phyloP scores from a whole-genome alignment of 179 eudicot species.

The Silene vulgaris region DNA sequence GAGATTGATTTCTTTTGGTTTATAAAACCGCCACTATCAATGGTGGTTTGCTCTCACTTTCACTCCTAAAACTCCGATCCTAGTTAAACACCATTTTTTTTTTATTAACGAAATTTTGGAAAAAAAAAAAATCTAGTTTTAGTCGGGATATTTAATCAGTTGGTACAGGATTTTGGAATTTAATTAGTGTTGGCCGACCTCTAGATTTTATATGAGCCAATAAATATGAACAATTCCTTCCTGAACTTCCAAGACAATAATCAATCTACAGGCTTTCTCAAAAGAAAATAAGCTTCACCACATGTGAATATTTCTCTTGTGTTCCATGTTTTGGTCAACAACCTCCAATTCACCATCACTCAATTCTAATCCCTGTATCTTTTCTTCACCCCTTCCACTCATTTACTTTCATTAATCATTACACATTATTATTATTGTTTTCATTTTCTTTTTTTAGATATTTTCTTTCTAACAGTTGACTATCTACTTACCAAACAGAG shows the following conservation, averaged over 20 bases:
- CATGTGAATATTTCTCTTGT: neutral
- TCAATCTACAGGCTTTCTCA: neutral
- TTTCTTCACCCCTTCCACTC: neutral
- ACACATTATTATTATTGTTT: too few species aligned
- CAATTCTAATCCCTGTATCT: neutral
- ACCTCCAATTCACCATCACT: neutral
- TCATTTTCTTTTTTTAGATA: neutral
- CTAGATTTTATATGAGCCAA: neutral
- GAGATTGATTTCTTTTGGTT: too few species aligned
- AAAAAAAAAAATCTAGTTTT: too few species aligned
- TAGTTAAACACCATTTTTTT: too few species aligned
- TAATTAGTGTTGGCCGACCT: too few species aligned
- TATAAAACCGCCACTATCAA: too few species aligned
- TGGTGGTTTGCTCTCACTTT: too few species aligned
- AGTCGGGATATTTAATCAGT: too few species aligned
- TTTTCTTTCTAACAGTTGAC: neutral
- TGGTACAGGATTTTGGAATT: too few species aligned
- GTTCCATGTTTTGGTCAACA: too few species aligned
- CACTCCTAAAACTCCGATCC: too few species aligned
- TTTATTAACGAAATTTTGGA: too few species aligned
- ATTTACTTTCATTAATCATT: neutral
- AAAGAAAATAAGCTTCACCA: neutral
- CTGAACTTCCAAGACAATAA: neutral
- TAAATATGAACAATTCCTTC: slow-evolving; percentile 4
- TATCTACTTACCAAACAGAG: neutral